Evolutionary conservation across 768 basidiomycete species (phyloP).

Genomic region (Tricholomella constricta): DNA sequence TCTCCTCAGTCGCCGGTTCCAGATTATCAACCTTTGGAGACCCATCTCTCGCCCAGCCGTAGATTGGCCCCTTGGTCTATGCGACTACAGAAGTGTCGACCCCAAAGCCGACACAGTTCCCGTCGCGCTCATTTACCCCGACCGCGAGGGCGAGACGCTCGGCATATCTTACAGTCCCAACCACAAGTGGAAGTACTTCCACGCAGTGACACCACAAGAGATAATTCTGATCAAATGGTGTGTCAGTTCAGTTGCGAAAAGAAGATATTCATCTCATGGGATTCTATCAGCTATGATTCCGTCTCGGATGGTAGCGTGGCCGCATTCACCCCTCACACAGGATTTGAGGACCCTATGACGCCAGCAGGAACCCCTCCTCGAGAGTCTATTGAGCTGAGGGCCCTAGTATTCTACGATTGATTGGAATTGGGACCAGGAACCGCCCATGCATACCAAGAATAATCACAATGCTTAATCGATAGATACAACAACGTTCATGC

Average conservation of each 20-base stretch:
- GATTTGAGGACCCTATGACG: slow-evolving; percentile 55
- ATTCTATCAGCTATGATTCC: slow-evolving; percentile 23
- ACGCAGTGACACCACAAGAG: slow-evolving; percentile 49
- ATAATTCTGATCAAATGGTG: slow-evolving; percentile 56
- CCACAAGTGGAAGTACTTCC: slow-evolving; percentile 54
- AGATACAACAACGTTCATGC: no score
- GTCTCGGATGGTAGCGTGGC: slow-evolving; percentile 50
- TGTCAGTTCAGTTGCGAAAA: neutral
- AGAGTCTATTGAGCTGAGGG: slow-evolving; percentile 63
- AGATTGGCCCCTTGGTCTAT: slow-evolving; percentile 52
- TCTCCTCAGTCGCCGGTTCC: slow-evolving; percentile 41
- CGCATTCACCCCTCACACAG: slow-evolving; percentile 63
- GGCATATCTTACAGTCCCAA: slow-evolving; percentile 44
- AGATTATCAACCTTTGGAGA: slow-evolving; percentile 59
- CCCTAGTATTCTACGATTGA: slow-evolving; percentile 64
- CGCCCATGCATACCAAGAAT: neutral
- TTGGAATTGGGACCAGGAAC: neutral
- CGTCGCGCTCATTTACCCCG: slow-evolving; percentile 46
- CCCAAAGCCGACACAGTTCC: slow-evolving; percentile 42
- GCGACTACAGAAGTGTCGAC: slow-evolving; percentile 42
- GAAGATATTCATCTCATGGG: neutral
- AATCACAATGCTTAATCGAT: no score
- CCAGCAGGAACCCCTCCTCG: slow-evolving; percentile 49
- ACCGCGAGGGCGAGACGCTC: slow-evolving; percentile 53
- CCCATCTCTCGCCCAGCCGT: slow-evolving; percentile 49